Conservation (phyloP, 2,329 filamentous ascomycete species). For the Aspergillus sp. region DNA sequence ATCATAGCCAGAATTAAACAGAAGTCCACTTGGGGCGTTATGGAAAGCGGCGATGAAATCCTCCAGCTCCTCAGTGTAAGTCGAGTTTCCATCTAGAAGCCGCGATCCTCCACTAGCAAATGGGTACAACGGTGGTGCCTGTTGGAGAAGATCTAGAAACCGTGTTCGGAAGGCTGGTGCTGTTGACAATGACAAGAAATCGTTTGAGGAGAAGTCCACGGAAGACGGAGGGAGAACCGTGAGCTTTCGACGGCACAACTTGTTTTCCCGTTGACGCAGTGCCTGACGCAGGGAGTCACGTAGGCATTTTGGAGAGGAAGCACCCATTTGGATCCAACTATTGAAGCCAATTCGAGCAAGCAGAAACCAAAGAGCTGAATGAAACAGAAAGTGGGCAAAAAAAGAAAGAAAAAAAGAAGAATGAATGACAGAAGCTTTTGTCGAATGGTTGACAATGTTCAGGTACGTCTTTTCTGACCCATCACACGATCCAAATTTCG, state of each 20-base stretch:
- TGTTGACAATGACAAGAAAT: constrained; percentile 61
- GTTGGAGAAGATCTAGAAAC: constrained; percentile 50
- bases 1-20: constrained; percentile 67
- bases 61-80: constrained; percentile 61
- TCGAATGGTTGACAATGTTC: background rate
- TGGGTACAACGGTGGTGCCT: constrained; percentile 34
- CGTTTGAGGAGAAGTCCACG: constrained; percentile 65
- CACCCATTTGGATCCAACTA: constrained; percentile 2
- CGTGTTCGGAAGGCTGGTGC: constrained; percentile 47
- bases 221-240: constrained; percentile 45
- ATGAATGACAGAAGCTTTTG: background rate
- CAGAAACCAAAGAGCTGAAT: background rate
- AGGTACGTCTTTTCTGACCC: background rate
- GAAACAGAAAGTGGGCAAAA: background rate
- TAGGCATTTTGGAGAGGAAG: constrained; percentile 22
- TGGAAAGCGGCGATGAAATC: constrained; percentile 60
- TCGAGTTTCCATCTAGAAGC: constrained; percentile 64
- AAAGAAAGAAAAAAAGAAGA: background rate
- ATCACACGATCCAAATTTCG: background rate
- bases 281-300: constrained; percentile 30
- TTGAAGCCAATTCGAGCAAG: no score
- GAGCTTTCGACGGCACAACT: constrained; percentile 48
- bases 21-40: constrained; percentile 54
- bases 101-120: constrained; percentile 61
- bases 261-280: constrained; percentile 41